Evolutionary conservation across 2,329 filamentous ascomycete species (phyloP).

Genomic region (Orbilia brochopaga): DNA sequence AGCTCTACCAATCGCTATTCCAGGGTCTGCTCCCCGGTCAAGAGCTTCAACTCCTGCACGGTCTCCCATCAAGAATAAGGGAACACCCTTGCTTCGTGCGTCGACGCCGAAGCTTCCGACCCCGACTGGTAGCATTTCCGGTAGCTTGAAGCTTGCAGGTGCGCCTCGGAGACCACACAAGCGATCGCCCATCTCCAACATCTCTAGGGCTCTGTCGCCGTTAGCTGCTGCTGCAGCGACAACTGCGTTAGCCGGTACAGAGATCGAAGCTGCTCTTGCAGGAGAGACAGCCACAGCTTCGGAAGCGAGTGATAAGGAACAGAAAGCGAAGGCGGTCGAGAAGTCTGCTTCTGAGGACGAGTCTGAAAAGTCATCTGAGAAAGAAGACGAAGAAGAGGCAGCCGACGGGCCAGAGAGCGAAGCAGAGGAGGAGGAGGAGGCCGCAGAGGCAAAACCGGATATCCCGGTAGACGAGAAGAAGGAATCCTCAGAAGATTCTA

Average conservation of each 20-base stretch:
- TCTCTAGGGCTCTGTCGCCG: slow-evolving; percentile 42
- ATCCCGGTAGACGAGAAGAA: slow-evolving; percentile 1
- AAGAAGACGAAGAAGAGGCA: slow-evolving; percentile 21
- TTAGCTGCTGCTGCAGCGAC: slow-evolving; percentile 40
- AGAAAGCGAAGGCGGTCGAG: slow-evolving; percentile 15
- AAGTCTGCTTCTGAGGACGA: slow-evolving; percentile 34
- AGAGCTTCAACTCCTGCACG: slow-evolving; percentile 45
- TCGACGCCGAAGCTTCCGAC: slow-evolving; percentile 43
- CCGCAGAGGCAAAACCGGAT: slow-evolving; percentile 3
- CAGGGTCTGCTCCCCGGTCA: slow-evolving; percentile 44
- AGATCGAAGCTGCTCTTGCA: slow-evolving; percentile 39
- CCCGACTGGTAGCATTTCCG: slow-evolving; percentile 36
- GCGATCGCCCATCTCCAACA: slow-evolving; percentile 42
- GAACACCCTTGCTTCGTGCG: slow-evolving; percentile 34
- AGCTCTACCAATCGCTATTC: slow-evolving; percentile 45
- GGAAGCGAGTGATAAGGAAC: slow-evolving; percentile 31
- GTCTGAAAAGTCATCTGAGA: slow-evolving; percentile 28
- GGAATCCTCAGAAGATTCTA: slow-evolving; percentile 34
- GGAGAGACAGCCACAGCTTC: slow-evolving; percentile 25
- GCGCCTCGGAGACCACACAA: slow-evolving; percentile 39
- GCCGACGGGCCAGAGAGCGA: slow-evolving; percentile 1
- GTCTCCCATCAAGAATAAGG: slow-evolving; percentile 35
- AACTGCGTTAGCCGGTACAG: slow-evolving; percentile 34
- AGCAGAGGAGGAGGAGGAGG: slow-evolving; percentile 8
- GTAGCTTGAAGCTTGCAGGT: slow-evolving; percentile 41